A percentile compares a stretch with the other conserved stretches of the same genome.
Evolutionary conservation across 1,284 basidiomycete genomes (phyloP).

Genomic region (Rugosomyces carneus): DNA sequence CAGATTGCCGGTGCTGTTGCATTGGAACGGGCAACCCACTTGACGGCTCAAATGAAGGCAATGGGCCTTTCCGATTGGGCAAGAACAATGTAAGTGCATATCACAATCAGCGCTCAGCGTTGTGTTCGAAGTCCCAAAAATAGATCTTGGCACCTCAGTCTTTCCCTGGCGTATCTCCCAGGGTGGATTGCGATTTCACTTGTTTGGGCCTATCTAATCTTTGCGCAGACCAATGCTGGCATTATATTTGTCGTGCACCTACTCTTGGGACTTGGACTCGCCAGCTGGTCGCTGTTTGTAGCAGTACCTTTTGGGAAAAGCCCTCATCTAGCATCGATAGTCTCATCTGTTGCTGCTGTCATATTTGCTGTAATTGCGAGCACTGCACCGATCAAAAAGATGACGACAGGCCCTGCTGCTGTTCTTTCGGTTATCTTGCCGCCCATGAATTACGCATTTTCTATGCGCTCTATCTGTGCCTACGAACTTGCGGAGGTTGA

Average conservation of each 20-base stretch:
- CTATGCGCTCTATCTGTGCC: slow-evolving; percentile 1
- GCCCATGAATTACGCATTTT: background rate
- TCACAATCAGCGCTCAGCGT: no score
- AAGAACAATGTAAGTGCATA: background rate
- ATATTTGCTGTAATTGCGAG: background rate
- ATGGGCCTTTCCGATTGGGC: slow-evolving; percentile 1
- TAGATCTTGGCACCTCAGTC: background rate
- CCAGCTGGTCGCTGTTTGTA: slow-evolving; percentile 1
- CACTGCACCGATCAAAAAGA: background rate
- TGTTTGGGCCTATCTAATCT: slow-evolving; percentile 1
- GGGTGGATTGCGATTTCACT: background rate
- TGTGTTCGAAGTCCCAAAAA: background rate
- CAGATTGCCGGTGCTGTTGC: slow-evolving; percentile 1
- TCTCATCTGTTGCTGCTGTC: background rate
- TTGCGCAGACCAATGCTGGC: background rate
- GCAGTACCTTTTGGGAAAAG: background rate
- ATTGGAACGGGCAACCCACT: background rate
- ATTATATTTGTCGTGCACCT: background rate
- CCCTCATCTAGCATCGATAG: background rate
- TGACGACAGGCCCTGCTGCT: background rate
- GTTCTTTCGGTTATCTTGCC: background rate
- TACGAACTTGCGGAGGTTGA: background rate
- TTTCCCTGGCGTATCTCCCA: background rate
- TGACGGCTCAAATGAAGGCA: slow-evolving; percentile 1
- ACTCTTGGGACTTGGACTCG: background rate